Evolutionary conservation across 1,284 basidiomycete species (phyloP).

Genomic region (Coniophora puteana): DNA sequence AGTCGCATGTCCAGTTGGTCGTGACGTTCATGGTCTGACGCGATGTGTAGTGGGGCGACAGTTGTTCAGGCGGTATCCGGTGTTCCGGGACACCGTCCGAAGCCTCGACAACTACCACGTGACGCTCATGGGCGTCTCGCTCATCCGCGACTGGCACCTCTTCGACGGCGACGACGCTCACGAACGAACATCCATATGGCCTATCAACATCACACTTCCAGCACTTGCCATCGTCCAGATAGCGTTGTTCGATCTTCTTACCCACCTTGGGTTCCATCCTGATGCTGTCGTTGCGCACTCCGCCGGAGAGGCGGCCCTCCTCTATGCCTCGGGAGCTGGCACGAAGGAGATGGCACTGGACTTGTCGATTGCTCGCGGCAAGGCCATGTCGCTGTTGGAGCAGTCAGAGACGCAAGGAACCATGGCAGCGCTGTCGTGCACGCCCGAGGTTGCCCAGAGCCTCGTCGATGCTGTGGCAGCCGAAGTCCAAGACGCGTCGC

Average conservation of each 20-base stretch:
- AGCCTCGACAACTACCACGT: conserved; percentile 31
- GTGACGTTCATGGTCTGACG: too few relatives aligned
- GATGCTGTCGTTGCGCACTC: conserved; percentile 38
- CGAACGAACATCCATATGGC: conserved; percentile 25
- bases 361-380: conserved; percentile 8
- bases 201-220: conserved; percentile 31
- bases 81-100: conserved; percentile 33
- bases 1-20: conserved; percentile 7
- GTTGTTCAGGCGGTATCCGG: conserved; percentile 29
- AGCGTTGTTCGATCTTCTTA: conserved; percentile 37
- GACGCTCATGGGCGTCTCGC: conserved; percentile 27
- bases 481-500: conserved; percentile 3
- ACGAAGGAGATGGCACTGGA: conserved; percentile 35
- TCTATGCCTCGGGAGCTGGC: conserved; percentile 40
- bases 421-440: conserved; percentile 42
- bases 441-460: conserved; percentile 16
- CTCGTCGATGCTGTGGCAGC: conserved; percentile 16
- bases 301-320: conserved; percentile 38
- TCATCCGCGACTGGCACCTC: conserved; percentile 33
- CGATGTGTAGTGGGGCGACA: conserved; percentile 34
- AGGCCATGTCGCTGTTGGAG: conserved; percentile 31
- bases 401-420: conserved; percentile 26
- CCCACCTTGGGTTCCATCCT: conserved; percentile 30
- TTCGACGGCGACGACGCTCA: conserved; percentile 11
- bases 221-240: conserved; percentile 41